Conservation (phyloP, 1,284 basidiomycete genomes). For the Dichomitus squalens region DNA sequence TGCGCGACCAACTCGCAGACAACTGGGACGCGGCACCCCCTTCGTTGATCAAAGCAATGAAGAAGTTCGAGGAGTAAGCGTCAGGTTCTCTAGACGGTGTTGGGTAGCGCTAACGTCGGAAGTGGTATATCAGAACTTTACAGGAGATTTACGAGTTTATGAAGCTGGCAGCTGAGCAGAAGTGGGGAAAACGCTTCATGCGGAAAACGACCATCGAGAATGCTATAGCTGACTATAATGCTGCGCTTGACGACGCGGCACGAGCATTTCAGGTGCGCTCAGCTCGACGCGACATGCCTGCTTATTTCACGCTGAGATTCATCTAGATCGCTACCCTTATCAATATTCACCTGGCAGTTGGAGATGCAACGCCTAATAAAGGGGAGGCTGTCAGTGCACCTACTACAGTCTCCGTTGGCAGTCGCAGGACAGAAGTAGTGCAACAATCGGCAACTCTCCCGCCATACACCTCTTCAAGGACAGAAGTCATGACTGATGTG, state of each 20-base stretch:
- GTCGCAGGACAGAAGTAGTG: not conserved
- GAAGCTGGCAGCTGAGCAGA: conserved; percentile 39
- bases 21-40: conserved; percentile 48
- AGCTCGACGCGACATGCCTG: not conserved
- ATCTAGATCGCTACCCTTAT: conserved; percentile 49
- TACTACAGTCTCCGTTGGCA: not conserved
- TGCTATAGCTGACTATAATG: conserved; percentile 37
- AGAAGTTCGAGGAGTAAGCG: conserved; percentile 45
- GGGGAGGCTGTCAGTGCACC: not conserved
- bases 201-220: conserved; percentile 43
- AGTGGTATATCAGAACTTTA: conserved; percentile 34
- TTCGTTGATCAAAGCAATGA: conserved; percentile 44
- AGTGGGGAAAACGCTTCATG: conserved; percentile 45
- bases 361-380: conserved; percentile 6
- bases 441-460: conserved; percentile 5
- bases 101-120: not conserved
- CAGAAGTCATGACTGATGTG: conserved; percentile 18
- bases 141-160: conserved; percentile 44
- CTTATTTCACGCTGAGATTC: not conserved
- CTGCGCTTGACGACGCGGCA: conserved; percentile 45
- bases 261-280: conserved; percentile 47
- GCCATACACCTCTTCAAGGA: not conserved
- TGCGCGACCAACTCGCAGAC: conserved; percentile 50
- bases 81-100: not conserved
- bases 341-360: conserved; percentile 49